Conservation (phyloP, 2,329 filamentous ascomycete genomes). For the Grosmannia huntii region DNA sequence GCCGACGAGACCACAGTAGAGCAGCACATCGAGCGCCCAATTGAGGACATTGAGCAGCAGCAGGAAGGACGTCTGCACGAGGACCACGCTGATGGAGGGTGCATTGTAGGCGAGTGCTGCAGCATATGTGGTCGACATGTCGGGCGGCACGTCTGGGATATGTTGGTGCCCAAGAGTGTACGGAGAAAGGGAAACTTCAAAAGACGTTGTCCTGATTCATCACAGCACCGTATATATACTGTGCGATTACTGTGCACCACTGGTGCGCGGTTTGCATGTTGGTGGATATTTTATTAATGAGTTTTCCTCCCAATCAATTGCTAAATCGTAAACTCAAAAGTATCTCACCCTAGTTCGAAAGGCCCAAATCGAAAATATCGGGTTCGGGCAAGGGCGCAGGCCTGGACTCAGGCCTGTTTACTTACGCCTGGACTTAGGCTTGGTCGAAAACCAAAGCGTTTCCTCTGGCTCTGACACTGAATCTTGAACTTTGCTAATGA, state of each 20-base stretch:
- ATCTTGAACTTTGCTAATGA: too few relatives aligned
- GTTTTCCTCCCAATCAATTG: too few relatives aligned
- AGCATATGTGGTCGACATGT: background rate
- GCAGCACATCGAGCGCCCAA: slow-evolving; percentile 39
- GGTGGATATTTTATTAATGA: too few relatives aligned
- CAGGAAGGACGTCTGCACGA: slow-evolving; percentile 49
- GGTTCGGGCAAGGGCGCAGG: too few relatives aligned
- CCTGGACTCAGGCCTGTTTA: too few relatives aligned
- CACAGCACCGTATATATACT: background rate
- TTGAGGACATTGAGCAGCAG: slow-evolving; percentile 48
- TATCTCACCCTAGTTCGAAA: too few relatives aligned
- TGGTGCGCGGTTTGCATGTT: too few relatives aligned
- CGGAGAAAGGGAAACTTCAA: background rate
- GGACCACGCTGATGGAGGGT: slow-evolving; percentile 43
- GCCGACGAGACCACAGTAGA: slow-evolving; percentile 61
- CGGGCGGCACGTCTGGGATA: background rate
- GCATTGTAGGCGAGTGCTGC: slow-evolving; percentile 39
- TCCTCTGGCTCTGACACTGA: too few relatives aligned
- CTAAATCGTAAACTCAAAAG: too few relatives aligned
- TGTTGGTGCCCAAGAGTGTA: background rate
- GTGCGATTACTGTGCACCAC: background rate
- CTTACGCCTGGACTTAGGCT: too few relatives aligned
- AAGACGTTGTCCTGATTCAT: background rate
- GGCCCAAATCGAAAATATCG: too few relatives aligned
- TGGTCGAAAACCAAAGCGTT: too few relatives aligned